Evolutionary conservation across 192 early-diverging fungal genomes (phyloP).

Genomic region (Rhizoclosmatium sp.): DNA sequence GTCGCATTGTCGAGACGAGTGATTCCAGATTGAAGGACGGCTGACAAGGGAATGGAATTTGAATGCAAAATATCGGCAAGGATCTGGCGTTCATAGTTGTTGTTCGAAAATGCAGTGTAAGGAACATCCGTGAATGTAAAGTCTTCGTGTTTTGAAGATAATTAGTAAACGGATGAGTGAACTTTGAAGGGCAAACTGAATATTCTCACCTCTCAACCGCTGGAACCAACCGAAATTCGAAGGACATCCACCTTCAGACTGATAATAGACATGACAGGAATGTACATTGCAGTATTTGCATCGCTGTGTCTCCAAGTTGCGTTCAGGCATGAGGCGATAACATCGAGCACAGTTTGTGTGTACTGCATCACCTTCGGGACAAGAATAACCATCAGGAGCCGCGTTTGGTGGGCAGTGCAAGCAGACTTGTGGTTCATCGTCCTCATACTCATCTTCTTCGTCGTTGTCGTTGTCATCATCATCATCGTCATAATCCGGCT

Average conservation of each 20-base stretch:
- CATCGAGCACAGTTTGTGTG: constrained; percentile 28
- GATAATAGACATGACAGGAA: constrained; percentile 23
- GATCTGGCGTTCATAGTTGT: constrained; percentile 17
- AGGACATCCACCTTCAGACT: constrained; percentile 16
- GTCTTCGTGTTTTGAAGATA: background rate
- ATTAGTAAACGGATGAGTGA: background rate
- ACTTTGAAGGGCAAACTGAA: background rate
- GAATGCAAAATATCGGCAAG: background rate
- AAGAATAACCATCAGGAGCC: constrained; percentile 25
- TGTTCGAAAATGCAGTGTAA: background rate
- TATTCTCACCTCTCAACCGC: constrained; percentile 7
- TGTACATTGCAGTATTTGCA: constrained; percentile 22
- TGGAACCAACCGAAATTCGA: constrained; percentile 7
- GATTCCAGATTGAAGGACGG: background rate
- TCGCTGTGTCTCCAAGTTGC: background rate
- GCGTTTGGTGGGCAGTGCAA: constrained; percentile 23
- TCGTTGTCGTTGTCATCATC: constrained; percentile 36
- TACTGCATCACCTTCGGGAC: background rate
- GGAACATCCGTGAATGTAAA: constrained; percentile 26
- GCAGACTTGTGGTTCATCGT: constrained; percentile 19
- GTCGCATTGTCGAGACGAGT: too few relatives aligned
- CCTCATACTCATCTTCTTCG: constrained; percentile 36
- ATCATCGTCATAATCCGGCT: constrained; percentile 29
- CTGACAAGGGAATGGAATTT: background rate
- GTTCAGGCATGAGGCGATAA: constrained; percentile 16